Base-by-base conservation (phyloP, 192 early-diverging fungal genomes). In the Obelidium mucronatum region DNA sequence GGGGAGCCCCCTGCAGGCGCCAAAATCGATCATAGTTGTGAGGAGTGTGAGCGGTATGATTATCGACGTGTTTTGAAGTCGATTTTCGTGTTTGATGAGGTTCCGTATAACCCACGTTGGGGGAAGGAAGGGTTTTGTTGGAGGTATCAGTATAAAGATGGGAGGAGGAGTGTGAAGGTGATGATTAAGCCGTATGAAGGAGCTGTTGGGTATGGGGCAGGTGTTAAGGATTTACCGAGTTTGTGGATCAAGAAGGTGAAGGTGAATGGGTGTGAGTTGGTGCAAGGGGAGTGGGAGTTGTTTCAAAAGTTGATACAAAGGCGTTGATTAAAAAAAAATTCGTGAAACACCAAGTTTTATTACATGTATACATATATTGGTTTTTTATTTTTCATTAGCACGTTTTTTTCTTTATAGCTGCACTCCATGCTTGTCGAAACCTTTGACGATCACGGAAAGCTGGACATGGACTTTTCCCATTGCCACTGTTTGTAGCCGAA, bases 381-480 rank as follows among this genome's bases (percentile, higher is more conserved):
- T n/a, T n/a, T n/a, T n/a, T n/a, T n/a, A n/a, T n/a, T n/a, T n/a
- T n/a, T n/a, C n/a, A n/a, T n/a, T n/a, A n/a, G n/a, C n/a, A 48
- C 19, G 44, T 6, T 19, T 48, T 48, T 6, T 19, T 76, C 33
- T 15, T 78, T 59, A 80, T 30, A 84, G 28, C 13, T 40, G 58
- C 8, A 87, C 78, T 15, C 87, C 87, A 60, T 84, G 80, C 13
- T 67, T 75, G 13, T 79, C 78, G 75, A 88, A 88, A 39, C 87
- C 87, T 11, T 84, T 55, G 48, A 85, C 40, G 13, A 86, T 70
- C 19, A 89, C 68, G 19, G 70, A 73, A 30, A 89, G 36, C 52
- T 84, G 74, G 1, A 85, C n/a, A 40, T 87, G 82, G 35, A 89
- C 80, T 61, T 85, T 89, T 28, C 87, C 87, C 87, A 89, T 89